phyloP scores from a whole-genome alignment of 306 rosid genomes.

The Sophora flavescens region DNA sequence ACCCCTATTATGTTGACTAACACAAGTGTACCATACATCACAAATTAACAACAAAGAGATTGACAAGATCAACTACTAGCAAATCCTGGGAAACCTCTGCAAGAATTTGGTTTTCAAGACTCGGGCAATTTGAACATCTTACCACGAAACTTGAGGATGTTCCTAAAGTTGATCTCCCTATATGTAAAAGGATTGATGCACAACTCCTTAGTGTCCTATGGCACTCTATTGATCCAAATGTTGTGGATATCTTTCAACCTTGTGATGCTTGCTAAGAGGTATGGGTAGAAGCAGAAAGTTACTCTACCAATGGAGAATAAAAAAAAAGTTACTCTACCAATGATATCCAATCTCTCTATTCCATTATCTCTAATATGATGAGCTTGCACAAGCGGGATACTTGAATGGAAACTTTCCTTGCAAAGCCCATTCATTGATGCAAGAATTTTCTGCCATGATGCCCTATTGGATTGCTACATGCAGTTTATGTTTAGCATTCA shows the following conservation, averaged over 20 bases:
- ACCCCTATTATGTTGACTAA: background rate
- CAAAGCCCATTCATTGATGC: too few species aligned
- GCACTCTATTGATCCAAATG: background rate
- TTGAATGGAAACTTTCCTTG: too few species aligned
- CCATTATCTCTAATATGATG: too few species aligned
- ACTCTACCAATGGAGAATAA: too few species aligned
- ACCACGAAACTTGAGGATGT: background rate
- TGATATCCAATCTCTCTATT: too few species aligned
- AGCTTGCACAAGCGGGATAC: too few species aligned
- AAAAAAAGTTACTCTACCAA: background rate
- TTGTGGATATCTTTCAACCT: background rate
- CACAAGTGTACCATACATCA: too few species aligned
- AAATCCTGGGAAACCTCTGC: background rate
- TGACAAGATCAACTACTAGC: background rate
- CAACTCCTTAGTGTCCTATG: background rate
- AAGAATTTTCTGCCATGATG: too few species aligned
- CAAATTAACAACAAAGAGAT: too few species aligned
- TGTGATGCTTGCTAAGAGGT: background rate
- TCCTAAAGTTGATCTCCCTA: background rate
- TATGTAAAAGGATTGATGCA: background rate
- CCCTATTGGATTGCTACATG: background rate
- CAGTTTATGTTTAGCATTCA: background rate
- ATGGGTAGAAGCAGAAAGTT: background rate
- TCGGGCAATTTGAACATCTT: background rate
- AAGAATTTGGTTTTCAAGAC: background rate